Conservation (phyloP, 1,284 basidiomycete species). For the Chalciporus piperatoides region DNA sequence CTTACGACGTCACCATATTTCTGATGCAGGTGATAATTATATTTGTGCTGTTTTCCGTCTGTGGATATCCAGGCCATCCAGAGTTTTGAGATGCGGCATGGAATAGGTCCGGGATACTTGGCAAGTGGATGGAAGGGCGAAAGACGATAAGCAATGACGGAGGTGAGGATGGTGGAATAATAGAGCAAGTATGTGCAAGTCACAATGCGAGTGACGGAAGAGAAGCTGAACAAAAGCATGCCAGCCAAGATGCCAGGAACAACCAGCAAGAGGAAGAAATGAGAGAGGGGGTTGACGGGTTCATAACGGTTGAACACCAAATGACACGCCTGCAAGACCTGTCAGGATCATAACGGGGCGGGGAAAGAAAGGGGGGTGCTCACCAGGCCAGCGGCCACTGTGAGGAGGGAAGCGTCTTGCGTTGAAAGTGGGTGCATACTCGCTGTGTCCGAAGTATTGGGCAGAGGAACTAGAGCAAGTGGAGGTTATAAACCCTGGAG, state of each 20-base stretch:
- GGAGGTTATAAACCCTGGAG: constrained; percentile 25
- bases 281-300: constrained; percentile 26
- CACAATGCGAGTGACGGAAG: constrained; percentile 12
- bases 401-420: constrained; percentile 22
- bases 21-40: constrained; percentile 30
- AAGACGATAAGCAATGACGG: constrained; percentile 32
- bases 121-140: constrained; percentile 36
- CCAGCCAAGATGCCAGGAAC: constrained; percentile 21
- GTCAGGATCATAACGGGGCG: constrained; percentile 14
- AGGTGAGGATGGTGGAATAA: constrained; percentile 29
- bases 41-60: constrained; percentile 34
- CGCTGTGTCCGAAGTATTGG: constrained; percentile 15
- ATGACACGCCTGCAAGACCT: constrained; percentile 26
- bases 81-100: constrained; percentile 34
- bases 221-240: constrained; percentile 13
- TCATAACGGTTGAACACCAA: constrained; percentile 34
- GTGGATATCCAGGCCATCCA: constrained; percentile 36
- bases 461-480: constrained; percentile 16
- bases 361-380: constrained; percentile 4
- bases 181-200: constrained; percentile 28
- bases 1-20: constrained; percentile 38
- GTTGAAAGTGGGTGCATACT: constrained; percentile 22
- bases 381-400: constrained; percentile 25
- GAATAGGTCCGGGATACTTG: constrained; percentile 34
- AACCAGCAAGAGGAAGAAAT: constrained; percentile 24